These are phyloP conservation scores for Cadophora sp. DNA, from an alignment of 2,329 filamentous ascomycete genomes.

Conservation along the genomic window DNA sequence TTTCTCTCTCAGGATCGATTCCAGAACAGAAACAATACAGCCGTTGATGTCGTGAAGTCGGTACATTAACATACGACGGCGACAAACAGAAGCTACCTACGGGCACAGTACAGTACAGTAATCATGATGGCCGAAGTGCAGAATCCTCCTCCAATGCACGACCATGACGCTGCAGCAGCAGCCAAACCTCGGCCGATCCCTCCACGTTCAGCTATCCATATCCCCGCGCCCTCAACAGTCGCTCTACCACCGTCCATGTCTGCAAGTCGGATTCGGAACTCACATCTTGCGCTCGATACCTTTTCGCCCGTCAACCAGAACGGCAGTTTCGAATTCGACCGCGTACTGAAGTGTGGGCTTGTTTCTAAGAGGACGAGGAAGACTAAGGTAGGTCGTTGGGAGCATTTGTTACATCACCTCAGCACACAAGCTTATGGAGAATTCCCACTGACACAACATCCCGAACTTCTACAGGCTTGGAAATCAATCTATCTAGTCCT, in stretches of 20 bases:
- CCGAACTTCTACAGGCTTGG: conserved; percentile 69
- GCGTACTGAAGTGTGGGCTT: conserved; percentile 87
- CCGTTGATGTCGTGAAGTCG: background rate
- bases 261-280: conserved; percentile 39
- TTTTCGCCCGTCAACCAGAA: conserved; percentile 92
- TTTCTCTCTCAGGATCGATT: background rate
- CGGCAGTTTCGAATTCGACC: conserved; percentile 94
- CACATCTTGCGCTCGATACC: conserved; percentile 63
- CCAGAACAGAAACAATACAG: background rate
- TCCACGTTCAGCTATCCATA: conserved; percentile 33
- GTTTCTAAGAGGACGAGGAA: conserved; percentile 90
- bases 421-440: conserved; percentile 1
- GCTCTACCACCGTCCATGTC: conserved; percentile 31
- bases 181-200: conserved; percentile 40
- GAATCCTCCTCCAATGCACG: conserved; percentile 19
- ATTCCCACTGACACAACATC: conserved; percentile 21
- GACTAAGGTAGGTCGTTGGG: conserved; percentile 72
- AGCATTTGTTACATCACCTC: conserved; percentile 6
- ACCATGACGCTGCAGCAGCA: conserved; percentile 23
- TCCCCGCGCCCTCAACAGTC: conserved; percentile 22
- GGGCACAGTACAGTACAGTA: background rate
- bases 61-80: background rate
- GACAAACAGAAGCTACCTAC: background rate
- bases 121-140: conserved; percentile 38
- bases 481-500: conserved; percentile 89